phyloP scores from a whole-genome alignment of 2,329 filamentous ascomycete species.

The Penicillium sp. region DNA sequence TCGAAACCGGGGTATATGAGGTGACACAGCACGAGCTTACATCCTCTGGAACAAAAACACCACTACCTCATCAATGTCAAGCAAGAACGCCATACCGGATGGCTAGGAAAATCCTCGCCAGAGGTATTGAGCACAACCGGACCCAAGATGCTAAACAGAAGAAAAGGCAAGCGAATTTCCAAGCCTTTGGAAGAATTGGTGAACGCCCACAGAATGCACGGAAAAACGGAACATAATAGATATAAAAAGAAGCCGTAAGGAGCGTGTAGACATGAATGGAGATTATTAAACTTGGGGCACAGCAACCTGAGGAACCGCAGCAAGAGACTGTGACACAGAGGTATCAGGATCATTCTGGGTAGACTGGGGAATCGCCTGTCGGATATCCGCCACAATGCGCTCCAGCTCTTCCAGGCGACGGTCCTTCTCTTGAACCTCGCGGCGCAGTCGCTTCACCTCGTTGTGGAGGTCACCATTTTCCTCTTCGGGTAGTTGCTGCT shows the following conservation, averaged over 20 bases:
- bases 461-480: conserved; percentile 55
- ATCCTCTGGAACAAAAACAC: conserved; percentile 30
- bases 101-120: conserved; percentile 11
- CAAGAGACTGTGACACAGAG: conserved; percentile 10
- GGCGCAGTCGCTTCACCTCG: conserved; percentile 66
- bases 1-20: conserved; percentile 36
- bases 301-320: conserved; percentile 13
- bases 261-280: background rate
- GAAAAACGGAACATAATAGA: conserved; percentile 10
- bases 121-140: conserved; percentile 4
- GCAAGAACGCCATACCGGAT: conserved; percentile 31
- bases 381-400: conserved; percentile 37
- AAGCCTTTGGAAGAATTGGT: conserved; percentile 21
- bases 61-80: conserved; percentile 29
- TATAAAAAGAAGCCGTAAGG: background rate
- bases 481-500: conserved; percentile 30
- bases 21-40: conserved; percentile 22
- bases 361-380: conserved; percentile 37
- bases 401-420: conserved; percentile 45
- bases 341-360: conserved; percentile 17
- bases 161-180: conserved; percentile 6
- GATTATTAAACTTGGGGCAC: conserved; percentile 14
- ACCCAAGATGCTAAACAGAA: conserved; percentile 16
- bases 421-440: conserved; percentile 61
- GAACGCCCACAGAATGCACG: conserved; percentile 38